Evolutionary conservation across 352 stramenopile species (phyloP).

Genomic region (Pythium coloratum): DNA sequence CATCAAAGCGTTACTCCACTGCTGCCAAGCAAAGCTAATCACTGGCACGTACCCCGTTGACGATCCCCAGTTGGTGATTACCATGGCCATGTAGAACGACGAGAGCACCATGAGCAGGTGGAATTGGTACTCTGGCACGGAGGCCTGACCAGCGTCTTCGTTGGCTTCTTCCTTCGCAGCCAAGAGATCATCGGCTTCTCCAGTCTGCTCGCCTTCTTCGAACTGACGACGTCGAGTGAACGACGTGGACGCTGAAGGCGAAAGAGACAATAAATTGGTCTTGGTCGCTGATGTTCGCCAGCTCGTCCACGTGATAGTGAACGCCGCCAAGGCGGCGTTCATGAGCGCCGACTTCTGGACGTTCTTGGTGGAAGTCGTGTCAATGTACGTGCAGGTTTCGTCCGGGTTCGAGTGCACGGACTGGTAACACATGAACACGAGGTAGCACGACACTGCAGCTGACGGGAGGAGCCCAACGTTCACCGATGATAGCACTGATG

Average conservation of each 20-base stretch:
- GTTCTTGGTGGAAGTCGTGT: conserved; percentile 32
- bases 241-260: conserved; percentile 25
- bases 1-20: no score
- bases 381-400: conserved; percentile 37
- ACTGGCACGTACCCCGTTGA: conserved; percentile 41
- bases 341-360: conserved; percentile 41
- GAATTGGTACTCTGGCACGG: conserved; percentile 71
- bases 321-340: conserved; percentile 44
- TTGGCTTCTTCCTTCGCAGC: conserved; percentile 13
- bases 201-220: neutral
- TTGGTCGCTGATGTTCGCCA: conserved; percentile 67
- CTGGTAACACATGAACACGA: conserved; percentile 74
- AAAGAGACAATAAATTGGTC: conserved; percentile 54
- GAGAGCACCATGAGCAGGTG: conserved; percentile 73
- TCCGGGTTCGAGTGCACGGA: conserved; percentile 67
- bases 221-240: neutral
- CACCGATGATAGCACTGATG: conserved; percentile 52
- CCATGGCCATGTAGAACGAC: conserved; percentile 83
- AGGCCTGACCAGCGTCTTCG: neutral
- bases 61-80: conserved; percentile 77
- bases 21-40: no score
- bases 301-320: conserved; percentile 61
- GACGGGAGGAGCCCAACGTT: conserved; percentile 65
- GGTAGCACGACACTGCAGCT: conserved; percentile 52
- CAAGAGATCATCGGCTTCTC: conserved; percentile 11